Percentiles rank a stretch among this genome's conserved stretches.
phyloP scores from a whole-genome alignment of 2,329 filamentous ascomycete genomes.

The Colletotrichum sp. region DNA sequence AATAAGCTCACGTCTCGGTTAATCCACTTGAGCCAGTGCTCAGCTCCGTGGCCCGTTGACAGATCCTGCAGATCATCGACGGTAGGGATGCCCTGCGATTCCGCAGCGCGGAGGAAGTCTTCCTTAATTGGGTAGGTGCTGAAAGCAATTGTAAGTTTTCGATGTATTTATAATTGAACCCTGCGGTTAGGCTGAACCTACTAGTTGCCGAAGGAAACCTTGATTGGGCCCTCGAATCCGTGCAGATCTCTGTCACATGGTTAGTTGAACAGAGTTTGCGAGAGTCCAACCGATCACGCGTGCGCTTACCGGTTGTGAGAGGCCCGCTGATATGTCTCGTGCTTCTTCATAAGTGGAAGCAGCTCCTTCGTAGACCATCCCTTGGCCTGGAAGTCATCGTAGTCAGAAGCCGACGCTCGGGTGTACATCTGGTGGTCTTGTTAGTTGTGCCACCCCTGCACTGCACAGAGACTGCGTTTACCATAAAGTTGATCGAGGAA shows the following conservation, averaged over 20 bases:
- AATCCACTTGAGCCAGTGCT: conserved; percentile 89
- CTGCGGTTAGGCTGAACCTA: conserved; percentile 21
- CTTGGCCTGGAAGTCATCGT: conserved; percentile 80
- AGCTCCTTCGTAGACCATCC: conserved; percentile 82
- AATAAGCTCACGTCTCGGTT: conserved; percentile 61
- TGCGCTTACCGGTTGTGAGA: conserved; percentile 58
- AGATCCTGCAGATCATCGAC: conserved; percentile 82
- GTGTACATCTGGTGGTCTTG: conserved; percentile 68
- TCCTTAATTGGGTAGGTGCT: conserved; percentile 81
- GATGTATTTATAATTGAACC: background rate
- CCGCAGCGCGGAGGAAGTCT: conserved; percentile 75
- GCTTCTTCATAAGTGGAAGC: conserved; percentile 79
- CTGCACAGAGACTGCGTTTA: conserved; percentile 29
- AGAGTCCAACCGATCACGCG: background rate
- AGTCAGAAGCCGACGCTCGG: conserved; percentile 73
- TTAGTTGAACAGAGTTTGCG: background rate
- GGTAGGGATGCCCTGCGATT: conserved; percentile 74
- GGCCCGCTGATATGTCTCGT: conserved; percentile 77
- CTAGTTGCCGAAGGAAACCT: conserved; percentile 82
- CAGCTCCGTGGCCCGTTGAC: conserved; percentile 71
- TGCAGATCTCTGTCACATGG: conserved; percentile 61
- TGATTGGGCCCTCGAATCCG: conserved; percentile 81
- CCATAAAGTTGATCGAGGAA: conserved; percentile 81
- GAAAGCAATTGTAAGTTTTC: conserved; percentile 7
- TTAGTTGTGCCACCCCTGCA: conserved; percentile 19